These are phyloP conservation scores for Alternaria ethzedia DNA, from an alignment of 2,329 filamentous ascomycete species.

Conservation along the genomic window DNA sequence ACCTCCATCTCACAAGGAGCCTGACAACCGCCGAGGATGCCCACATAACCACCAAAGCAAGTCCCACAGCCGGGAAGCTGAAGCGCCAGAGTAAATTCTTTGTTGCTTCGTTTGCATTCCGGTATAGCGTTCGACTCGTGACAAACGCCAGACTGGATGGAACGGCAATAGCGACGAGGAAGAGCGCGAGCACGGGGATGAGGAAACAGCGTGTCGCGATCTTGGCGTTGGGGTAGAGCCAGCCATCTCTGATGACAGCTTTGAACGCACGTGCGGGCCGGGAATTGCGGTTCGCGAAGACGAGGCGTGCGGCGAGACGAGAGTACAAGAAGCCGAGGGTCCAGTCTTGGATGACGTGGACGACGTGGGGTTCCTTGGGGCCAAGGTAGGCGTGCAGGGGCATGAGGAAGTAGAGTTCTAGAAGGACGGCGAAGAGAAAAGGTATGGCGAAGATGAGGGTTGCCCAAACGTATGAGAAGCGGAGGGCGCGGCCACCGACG, in stretches of 20 bases:
- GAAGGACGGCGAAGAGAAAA: conserved; percentile 75
- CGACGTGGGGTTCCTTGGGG: conserved; percentile 65
- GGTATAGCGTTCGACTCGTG: conserved; percentile 53
- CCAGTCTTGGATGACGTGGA: conserved; percentile 92
- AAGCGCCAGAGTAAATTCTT: conserved; percentile 66
- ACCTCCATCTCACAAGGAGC: conserved; percentile 76
- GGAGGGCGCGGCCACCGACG: conserved; percentile 48
- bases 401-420: conserved; percentile 88
- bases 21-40: conserved; percentile 58
- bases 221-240: conserved; percentile 76
- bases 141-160: conserved; percentile 68
- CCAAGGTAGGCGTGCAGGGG: conserved; percentile 78
- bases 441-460: conserved; percentile 82
- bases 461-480: conserved; percentile 75
- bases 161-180: conserved; percentile 65
- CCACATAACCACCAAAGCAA: conserved; percentile 56
- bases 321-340: conserved; percentile 90
- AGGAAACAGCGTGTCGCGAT: conserved; percentile 87
- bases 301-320: conserved; percentile 75
- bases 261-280: conserved; percentile 76
- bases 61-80: conserved; percentile 72
- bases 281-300: conserved; percentile 71
- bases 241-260: conserved; percentile 72
- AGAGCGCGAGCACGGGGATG: conserved; percentile 72
- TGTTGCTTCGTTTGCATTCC: conserved; percentile 53